Evolutionary conservation across 2,329 filamentous ascomycete genomes (phyloP), one percentile per base, ranked within the genome.

Genomic region (Fusarium decemcellulare): DNA sequence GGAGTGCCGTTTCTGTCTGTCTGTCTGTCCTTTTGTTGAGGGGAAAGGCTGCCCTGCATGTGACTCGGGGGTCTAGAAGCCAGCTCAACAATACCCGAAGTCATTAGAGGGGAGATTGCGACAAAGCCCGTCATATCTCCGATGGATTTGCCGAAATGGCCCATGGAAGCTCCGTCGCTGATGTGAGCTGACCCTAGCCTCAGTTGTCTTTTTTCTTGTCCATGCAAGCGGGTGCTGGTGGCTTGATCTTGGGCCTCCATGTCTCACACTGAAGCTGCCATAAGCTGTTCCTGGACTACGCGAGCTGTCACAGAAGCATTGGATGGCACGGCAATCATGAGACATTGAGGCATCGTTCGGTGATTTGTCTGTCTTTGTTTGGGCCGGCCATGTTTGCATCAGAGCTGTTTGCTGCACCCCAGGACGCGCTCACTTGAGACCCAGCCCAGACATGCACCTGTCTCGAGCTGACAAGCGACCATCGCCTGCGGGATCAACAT

Each of bases 91-190:
- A 71, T 23, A 23, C 23, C 23, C 23, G 23, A 23, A 23, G 23
- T 23, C 23, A 23, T 23, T 23, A 23, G 55, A 71, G 61, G n/a
- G 18, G 9, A 39, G 34, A 39, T 12, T 30, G 51, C 56, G 27
- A 48, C 32, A 60, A 62, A 69, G 53, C 57, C 68, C 68, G 67
- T 58, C 60, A 57, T 71, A 71, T 69, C 64, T 68, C 68, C 68
- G 68, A 30, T 18, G 9, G 44, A 50, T 61, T 55, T 58, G 23
- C 62, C 67, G 67, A 51, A 30, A 8, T 37, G 18, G 27, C 63
- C 29, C 57, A 55, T 63, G 43, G 48, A 63, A 30, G 37, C 32
- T 57, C 40, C 37, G 18, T 30, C 44, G 48, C 44, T 42, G 29
- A 29, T 55, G 63, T 51, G 32, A 37, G 53, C 36, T 40, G 36